Base-by-base conservation (phyloP, 306 rosid species). In the Sesbania bispinosa region DNA sequence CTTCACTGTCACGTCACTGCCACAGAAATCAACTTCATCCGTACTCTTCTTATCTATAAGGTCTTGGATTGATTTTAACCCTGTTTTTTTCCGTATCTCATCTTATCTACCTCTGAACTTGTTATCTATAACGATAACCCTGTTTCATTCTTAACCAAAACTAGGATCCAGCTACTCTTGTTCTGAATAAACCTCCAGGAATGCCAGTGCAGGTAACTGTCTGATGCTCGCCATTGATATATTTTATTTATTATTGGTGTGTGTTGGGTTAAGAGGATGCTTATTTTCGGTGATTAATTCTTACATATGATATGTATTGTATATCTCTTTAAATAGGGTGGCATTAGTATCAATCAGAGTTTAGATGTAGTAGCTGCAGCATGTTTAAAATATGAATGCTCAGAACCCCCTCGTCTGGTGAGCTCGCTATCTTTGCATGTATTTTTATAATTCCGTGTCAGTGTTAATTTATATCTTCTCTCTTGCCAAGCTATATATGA, bases 111-210 rank as follows among this genome's bases (percentile, higher is more conserved):
- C 43, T 76, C 62, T 20, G 1, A 16, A 19, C 13, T 26, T 43
- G 13, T 82, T 60, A 47, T 15, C n/a, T n/a, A n/a, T n/a, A n/a
- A n/a, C n/a, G n/a, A n/a, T n/a, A n/a, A n/a, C n/a, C n/a, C n/a
- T n/a, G n/a, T n/a, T n/a, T n/a, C n/a, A n/a, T n/a, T n/a, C n/a
- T 39, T 0, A 29, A 48, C 71, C 41, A 66, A 69, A 54, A 41
- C 67, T 62, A 88, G 97, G 98, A 94, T 86, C 88, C 95, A 13
- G 86, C 92, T 15, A 87, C 79, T 69, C 74, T 90, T 46, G 95
- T 86, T 48, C 76, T 89, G 79, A 90, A 90, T 69, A 94, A 94
- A 85, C 97, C 98, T 70, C 89, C 97, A 7, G 97, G 97, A 73
- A 74, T 94, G 95, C 89, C 95, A 2, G 98, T 89, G 23, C 97